phyloP scores from a whole-genome alignment of 2,329 filamentous ascomycete genomes.

The Penicillium glabrum region DNA sequence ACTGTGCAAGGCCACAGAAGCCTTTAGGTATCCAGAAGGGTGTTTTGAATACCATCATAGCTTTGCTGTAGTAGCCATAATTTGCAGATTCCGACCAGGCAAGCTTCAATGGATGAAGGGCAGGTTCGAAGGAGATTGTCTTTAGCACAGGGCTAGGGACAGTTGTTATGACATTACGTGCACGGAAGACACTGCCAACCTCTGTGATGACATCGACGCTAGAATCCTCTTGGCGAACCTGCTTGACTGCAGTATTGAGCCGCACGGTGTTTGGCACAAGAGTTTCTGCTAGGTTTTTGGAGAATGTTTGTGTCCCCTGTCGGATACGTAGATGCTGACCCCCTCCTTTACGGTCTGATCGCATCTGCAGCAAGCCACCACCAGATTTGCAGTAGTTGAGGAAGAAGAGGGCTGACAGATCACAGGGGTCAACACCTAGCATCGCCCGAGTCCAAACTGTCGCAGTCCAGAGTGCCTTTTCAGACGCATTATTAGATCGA shows the following conservation, averaged over 20 bases:
- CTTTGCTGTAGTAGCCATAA: conserved; percentile 55
- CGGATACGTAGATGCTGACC: conserved; percentile 54
- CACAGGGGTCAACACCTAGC: conserved; percentile 50
- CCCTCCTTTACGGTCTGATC: conserved; percentile 53
- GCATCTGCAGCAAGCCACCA: conserved; percentile 53
- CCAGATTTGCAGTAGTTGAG: conserved; percentile 56
- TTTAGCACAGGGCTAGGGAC: conserved; percentile 50
- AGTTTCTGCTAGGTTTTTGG: conserved; percentile 36
- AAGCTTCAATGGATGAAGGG: conserved; percentile 45
- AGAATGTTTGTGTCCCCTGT: conserved; percentile 49
- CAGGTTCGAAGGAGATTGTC: conserved; percentile 50
- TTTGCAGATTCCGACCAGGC: conserved; percentile 34
- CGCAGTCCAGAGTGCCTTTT: conserved; percentile 33
- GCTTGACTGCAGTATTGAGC: background rate
- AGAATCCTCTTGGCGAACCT: background rate
- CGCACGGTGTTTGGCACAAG: conserved; percentile 19
- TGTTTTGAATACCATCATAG: conserved; percentile 44
- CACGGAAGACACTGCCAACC: conserved; percentile 10
- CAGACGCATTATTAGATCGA: conserved; percentile 30
- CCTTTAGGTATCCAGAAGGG: conserved; percentile 50
- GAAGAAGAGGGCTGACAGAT: conserved; percentile 54
- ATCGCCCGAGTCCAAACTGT: conserved; percentile 51
- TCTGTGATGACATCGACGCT: background rate
- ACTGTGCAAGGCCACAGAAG: conserved; percentile 49
- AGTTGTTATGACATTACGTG: conserved; percentile 50